Evolutionary conservation across 306 rosid species (phyloP), one percentile per base, ranked within the genome.

Genomic region (Cyamopsis tetragonoloba): DNA sequence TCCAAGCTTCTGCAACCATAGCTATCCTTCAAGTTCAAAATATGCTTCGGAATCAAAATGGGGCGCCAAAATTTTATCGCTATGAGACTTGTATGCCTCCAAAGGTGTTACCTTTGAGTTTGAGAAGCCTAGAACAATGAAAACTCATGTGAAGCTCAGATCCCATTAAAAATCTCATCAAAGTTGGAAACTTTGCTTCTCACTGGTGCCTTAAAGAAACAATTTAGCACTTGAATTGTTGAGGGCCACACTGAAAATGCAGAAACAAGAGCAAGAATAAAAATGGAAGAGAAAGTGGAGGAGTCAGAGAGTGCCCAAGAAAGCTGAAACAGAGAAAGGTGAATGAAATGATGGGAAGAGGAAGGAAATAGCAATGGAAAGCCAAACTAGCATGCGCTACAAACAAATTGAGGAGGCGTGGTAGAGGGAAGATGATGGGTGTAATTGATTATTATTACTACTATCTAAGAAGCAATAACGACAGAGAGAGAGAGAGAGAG

Each of bases 1-100:
- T 80, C 98, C 98, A 91, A 79, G 88, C 82, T 81, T 91, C 96
- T 34, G 95, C 98, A 63, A 91, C 90, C 98, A 91, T 91, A 59
- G 84, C 85, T 79, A 27, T 34, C 39, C 37, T 32, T 32, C 7
- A 3, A 32, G 10, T n/a, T n/a, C n/a, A 67, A 61, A 68, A 50
- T 43, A 32, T 22, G 41, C 66, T 4, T 15, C 42, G 46, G 49
- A 54, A 44, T 34, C 41, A 9, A 66, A 65, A 56, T 27, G 22
- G 47, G 37, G 24, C 39, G 35, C 24, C 50, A 57, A 44, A 59
- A 71, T 18, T 35, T 47, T 39, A 53, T 27, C 42, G 32, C 62
- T 22, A 13, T 14, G 61, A 58, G 43, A 44, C 48, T 59, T 17
- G 3, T 1, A 60, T 46, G 17, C n/a, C 66, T 49, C 50, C 48